These are phyloP conservation scores for Camellia granthamiana DNA, from an alignment of 148 eudicot species.

Conservation along the genomic window DNA sequence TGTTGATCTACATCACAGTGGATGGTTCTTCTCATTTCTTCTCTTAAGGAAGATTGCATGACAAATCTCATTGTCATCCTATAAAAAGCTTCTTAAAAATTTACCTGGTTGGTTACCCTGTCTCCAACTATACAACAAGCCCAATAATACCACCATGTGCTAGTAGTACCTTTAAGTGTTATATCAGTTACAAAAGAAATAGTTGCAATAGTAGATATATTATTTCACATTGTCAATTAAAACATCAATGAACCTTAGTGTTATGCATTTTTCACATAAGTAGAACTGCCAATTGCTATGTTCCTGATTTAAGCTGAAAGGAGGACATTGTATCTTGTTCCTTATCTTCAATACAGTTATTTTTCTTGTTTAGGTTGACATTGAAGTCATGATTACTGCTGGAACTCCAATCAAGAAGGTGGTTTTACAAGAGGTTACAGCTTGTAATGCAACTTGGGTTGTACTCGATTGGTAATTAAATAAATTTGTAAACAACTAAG, in stretches of 20 bases:
- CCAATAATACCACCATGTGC: neutral
- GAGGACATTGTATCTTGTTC: neutral
- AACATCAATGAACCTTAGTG: neutral
- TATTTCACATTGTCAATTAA: neutral
- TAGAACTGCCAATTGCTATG: neutral
- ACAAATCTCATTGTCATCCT: too few species aligned
- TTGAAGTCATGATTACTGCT: constrained; percentile 42
- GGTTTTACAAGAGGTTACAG: constrained; percentile 33
- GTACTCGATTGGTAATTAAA: constrained; percentile 37
- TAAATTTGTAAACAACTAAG: too few species aligned
- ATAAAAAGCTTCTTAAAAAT: too few species aligned
- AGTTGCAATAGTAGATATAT: neutral
- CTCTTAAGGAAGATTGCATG: too few species aligned
- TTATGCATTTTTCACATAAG: neutral
- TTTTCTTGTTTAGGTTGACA: constrained; percentile 28
- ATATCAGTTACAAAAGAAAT: neutral
- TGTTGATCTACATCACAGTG: too few species aligned
- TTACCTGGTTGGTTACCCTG: too few species aligned
- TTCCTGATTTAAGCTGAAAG: neutral
- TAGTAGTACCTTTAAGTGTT: neutral
- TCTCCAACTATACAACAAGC: neutral
- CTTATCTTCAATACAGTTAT: neutral
- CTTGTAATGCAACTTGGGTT: constrained; percentile 39
- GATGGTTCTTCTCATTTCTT: too few species aligned
- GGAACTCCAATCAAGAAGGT: constrained; percentile 44